Percentiles rank a stretch among this genome's conserved stretches.
These are phyloP conservation scores for Erodium trifolium DNA, from an alignment of 441 rosid genomes.

Conservation along the genomic window DNA sequence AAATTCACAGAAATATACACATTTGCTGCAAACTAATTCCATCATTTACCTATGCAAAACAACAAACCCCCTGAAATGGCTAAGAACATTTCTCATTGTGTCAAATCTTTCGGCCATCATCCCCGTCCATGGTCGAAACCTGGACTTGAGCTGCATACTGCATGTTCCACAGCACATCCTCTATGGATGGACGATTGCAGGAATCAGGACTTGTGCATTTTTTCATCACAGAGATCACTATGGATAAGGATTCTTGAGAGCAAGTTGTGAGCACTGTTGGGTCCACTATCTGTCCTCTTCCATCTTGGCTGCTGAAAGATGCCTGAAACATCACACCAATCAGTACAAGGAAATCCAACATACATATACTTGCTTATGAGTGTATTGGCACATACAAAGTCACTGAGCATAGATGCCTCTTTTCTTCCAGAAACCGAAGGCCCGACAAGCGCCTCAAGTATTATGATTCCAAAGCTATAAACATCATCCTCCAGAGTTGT, in stretches of 20 bases:
- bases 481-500: slow-evolving; percentile 42
- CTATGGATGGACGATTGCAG: too few species aligned
- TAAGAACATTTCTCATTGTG: too few species aligned
- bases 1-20: too few species aligned
- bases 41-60: too few species aligned
- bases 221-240: slow-evolving; percentile 37
- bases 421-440: slow-evolving; percentile 27
- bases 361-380: background rate
- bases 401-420: slow-evolving; percentile 26
- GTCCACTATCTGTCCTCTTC: slow-evolving; percentile 25
- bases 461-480: slow-evolving; percentile 41
- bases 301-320: slow-evolving; percentile 30
- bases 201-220: slow-evolving; percentile 40
- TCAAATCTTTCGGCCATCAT: too few species aligned
- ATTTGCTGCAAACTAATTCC: too few species aligned
- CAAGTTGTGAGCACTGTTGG: slow-evolving; percentile 36
- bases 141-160: too few species aligned
- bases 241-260: slow-evolving; percentile 40
- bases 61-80: too few species aligned
- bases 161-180: too few species aligned
- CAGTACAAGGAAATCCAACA: too few species aligned
- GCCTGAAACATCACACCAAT: slow-evolving; percentile 27
- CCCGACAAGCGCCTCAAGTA: slow-evolving; percentile 37
- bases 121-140: too few species aligned
- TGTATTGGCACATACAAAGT: slow-evolving; percentile 30